Base-by-base conservation (phyloP, 1,284 basidiomycete genomes). In the Neotropicomus parvogracilis region DNA sequence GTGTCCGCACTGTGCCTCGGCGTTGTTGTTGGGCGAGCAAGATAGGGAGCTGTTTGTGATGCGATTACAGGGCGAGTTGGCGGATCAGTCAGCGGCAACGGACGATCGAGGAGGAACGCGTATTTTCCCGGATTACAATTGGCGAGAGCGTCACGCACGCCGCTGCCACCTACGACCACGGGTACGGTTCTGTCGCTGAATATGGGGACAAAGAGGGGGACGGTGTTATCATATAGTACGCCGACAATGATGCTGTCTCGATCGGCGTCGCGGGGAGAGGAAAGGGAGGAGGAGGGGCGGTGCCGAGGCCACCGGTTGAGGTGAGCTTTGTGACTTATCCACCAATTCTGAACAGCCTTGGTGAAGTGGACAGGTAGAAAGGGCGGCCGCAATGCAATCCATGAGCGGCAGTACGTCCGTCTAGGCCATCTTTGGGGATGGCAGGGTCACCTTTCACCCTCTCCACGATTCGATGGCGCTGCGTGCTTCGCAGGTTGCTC, bases 131-230 rank as follows among this genome's bases (percentile, higher is more conserved):
- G 62, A 1, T 52, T 55, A 12, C 31, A 44, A 20, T n/a, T 19
- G 40, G 6, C 19, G 40, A 44, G 46, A 20, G 42, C 31, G 19
- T 53, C 65, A 9, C 62, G 67, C 26, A 53, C 40, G 11, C 51
- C 66, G 4, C 60, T 66, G 20, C n/a, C n/a, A n/a, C 50, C 59
- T 0, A 70, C 75, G 52, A 66, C 74, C 0, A 70, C 73, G 3
- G 80, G 80, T 58, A 83, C 78, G 59, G 80, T 87, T 5, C 61
- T 87, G 8, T 83, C 83, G 10, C 55, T 86, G 21, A 77, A 78
- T 44, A 63, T 73, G 12, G 75, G 73, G 53, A 75, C 71, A 28
- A 77, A 77, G 48, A 75, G 69, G 48, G 74, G 79, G 21, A 74
- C 66, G 4, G 69, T 84, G 10, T 73, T 78, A 6, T 77, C 81